These are phyloP conservation scores for Talaromyces amestolkiae DNA, from an alignment of 2,329 filamentous ascomycete species.

Conservation along the genomic window DNA sequence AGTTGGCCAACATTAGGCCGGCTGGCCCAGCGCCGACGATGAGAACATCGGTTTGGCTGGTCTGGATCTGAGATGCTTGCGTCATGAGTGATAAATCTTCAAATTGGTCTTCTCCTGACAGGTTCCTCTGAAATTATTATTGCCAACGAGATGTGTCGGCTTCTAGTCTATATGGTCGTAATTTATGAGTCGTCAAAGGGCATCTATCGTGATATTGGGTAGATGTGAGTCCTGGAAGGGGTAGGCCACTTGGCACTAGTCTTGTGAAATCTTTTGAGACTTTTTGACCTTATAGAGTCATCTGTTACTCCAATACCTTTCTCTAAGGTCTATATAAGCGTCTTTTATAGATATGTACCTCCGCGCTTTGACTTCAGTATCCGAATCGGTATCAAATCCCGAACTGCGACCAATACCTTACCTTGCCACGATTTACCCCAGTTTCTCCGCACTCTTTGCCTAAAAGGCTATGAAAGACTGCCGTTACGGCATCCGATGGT, in stretches of 20 bases:
- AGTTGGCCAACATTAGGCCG: slow-evolving; percentile 50
- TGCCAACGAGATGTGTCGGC: too few relatives aligned
- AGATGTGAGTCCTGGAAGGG: too few relatives aligned
- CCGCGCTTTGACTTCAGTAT: background rate
- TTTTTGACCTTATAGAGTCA: background rate
- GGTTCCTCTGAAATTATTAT: too few relatives aligned
- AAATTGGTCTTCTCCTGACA: too few relatives aligned
- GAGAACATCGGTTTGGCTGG: slow-evolving; percentile 8
- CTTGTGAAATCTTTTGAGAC: background rate
- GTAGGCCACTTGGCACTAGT: background rate
- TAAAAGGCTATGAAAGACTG: background rate
- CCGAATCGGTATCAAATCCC: background rate
- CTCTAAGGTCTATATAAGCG: background rate
- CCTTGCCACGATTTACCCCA: background rate
- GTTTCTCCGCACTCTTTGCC: background rate
- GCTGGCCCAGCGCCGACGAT: background rate
- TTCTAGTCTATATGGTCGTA: too few relatives aligned
- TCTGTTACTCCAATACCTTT: background rate
- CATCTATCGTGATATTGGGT: too few relatives aligned
- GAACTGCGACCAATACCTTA: background rate
- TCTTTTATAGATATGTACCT: background rate
- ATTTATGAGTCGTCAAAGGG: too few relatives aligned
- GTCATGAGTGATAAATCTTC: background rate
- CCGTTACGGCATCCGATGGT: background rate
- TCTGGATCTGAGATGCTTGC: background rate